Evolutionary conservation across 2,329 filamentous ascomycete genomes (phyloP).

Genomic region (Hymenoscyphus fraxineus): DNA sequence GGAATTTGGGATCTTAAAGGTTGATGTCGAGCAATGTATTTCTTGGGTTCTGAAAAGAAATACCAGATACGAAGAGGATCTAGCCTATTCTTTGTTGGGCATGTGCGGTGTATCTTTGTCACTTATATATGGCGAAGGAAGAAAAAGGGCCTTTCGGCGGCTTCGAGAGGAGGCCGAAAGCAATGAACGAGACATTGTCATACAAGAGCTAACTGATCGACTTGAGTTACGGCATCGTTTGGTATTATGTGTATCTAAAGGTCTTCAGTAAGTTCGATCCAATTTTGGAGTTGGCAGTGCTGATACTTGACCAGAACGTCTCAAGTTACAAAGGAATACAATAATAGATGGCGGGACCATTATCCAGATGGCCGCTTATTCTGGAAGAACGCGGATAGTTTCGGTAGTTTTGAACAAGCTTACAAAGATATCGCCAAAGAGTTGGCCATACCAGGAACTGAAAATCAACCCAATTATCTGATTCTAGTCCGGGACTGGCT

Average conservation of each 20-base stretch:
- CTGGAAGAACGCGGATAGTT: conserved; percentile 30
- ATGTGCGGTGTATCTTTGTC: background rate
- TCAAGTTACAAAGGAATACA: conserved; percentile 37
- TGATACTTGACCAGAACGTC: conserved; percentile 28
- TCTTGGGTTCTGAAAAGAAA: background rate
- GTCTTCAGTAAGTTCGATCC: background rate
- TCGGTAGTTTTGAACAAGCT: conserved; percentile 15
- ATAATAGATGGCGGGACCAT: conserved; percentile 24
- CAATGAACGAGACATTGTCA: background rate
- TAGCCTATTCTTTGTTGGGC: conserved; percentile 4
- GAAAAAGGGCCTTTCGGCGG: background rate
- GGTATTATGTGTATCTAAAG: background rate
- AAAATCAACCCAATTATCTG: conserved; percentile 14
- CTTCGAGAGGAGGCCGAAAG: background rate
- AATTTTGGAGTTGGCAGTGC: background rate
- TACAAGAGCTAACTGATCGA: background rate
- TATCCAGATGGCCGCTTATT: conserved; percentile 33
- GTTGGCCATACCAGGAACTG: conserved; percentile 10
- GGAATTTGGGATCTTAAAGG: background rate
- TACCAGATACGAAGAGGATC: background rate
- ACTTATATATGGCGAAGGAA: conserved; percentile 2
- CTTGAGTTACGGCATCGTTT: background rate
- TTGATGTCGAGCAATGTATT: background rate
- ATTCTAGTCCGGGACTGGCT: conserved; percentile 18
- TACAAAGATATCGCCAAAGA: conserved; percentile 17